Percentiles rank a stretch among this genome's conserved stretches.
phyloP scores from a whole-genome alignment of 345 rosid species.

The Eucalyptus tenuipes region DNA sequence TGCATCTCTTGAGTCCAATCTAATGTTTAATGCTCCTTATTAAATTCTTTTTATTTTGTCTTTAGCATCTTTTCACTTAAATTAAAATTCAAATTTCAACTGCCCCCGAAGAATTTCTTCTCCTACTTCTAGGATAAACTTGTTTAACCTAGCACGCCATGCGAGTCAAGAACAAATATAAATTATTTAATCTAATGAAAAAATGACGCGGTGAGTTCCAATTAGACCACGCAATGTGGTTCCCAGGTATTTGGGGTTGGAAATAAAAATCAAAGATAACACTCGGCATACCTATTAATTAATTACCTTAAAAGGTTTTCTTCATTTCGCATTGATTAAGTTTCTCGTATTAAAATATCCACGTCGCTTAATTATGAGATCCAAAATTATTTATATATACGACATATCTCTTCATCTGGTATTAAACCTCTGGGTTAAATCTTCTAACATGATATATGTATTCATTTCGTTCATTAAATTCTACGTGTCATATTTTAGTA shows the following conservation, averaged over 20 bases:
- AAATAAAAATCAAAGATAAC: neutral
- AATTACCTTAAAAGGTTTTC: neutral
- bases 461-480: too few species aligned
- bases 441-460: too few species aligned
- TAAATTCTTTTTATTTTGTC: neutral
- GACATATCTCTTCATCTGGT: neutral
- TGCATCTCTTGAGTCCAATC: neutral
- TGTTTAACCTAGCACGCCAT: neutral
- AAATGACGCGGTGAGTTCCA: neutral
- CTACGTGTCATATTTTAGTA: fast-evolving
- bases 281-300: neutral
- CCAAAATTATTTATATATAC: too few species aligned
- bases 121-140: neutral
- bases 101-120: neutral
- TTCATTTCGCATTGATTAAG: neutral
- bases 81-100: neutral
- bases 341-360: neutral
- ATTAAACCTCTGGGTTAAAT: fast-evolving
- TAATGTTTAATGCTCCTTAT: neutral
- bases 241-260: neutral
- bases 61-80: neutral
- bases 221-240: neutral
- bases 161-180: neutral
- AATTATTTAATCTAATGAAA: neutral
- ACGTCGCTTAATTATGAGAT: neutral